phyloP scores from a whole-genome alignment of 192 early-diverging fungal species.

The Dispira simplex region DNA sequence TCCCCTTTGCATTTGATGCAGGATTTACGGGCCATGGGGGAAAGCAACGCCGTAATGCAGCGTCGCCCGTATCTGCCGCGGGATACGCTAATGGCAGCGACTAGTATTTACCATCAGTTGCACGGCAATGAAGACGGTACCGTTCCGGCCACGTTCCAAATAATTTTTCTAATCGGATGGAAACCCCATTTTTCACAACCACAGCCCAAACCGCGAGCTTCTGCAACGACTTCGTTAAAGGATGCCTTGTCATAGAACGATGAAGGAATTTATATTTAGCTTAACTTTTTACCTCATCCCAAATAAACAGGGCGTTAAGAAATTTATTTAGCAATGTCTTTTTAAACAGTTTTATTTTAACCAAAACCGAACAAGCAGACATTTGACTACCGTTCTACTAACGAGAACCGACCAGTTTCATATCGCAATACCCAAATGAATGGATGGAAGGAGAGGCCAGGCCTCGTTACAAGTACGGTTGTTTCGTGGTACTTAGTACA shows the following conservation, averaged over 20 bases:
- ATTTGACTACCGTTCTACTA: no score
- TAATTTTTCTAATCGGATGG: constrained; percentile 84
- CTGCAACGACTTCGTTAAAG: constrained; percentile 66
- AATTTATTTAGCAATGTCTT: no score
- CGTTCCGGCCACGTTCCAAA: constrained; percentile 89
- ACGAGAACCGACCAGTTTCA: no score
- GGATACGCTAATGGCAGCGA: constrained; percentile 74
- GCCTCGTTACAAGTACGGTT: no score
- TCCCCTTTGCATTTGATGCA: constrained; percentile 79
- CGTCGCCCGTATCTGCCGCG: constrained; percentile 53
- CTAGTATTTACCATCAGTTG: constrained; percentile 77
- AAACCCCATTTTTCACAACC: constrained; percentile 77
- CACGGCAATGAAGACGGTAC: constrained; percentile 78
- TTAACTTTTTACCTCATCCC: no score
- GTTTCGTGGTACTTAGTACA: no score
- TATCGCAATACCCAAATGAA: no score
- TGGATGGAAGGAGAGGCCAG: no score
- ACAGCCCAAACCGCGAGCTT: constrained; percentile 65
- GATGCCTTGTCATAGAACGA: constrained; percentile 17
- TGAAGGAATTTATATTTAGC: no score
- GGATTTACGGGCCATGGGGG: constrained; percentile 87
- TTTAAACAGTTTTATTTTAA: no score
- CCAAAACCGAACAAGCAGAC: no score
- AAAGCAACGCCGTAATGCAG: constrained; percentile 72
- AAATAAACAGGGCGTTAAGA: no score